Conservation (phyloP, 2,329 filamentous ascomycete species). For the Capronia coronata region DNA sequence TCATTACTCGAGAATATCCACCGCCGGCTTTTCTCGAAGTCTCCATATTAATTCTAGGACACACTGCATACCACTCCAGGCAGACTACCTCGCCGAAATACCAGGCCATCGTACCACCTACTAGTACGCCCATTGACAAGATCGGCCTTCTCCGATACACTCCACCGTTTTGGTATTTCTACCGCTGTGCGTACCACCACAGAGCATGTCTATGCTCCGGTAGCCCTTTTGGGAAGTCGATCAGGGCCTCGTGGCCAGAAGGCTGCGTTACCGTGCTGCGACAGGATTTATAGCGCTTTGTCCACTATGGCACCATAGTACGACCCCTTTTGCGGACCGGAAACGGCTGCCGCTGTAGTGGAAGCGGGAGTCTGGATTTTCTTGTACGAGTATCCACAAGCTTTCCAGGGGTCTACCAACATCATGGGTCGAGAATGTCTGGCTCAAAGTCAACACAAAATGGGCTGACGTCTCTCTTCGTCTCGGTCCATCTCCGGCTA, state of each 20-base stretch:
- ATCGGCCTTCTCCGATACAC: neutral
- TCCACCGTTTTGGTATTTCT: neutral
- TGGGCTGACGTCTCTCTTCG: too few species aligned
- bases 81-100: neutral
- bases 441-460: too few species aligned
- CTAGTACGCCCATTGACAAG: neutral
- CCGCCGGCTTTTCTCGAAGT: constrained; percentile 2
- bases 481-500: constrained; percentile 2
- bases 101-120: constrained; percentile 4
- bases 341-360: neutral
- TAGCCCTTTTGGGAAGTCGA: neutral
- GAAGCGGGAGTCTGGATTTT: too few species aligned
- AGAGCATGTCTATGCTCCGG: neutral
- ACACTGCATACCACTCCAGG: neutral
- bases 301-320: neutral
- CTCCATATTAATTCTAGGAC: neutral
- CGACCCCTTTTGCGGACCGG: neutral
- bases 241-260: neutral
- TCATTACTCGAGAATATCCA: constrained; percentile 23
- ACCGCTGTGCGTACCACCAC: neutral
- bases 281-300: too few species aligned
- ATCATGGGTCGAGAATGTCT: too few species aligned
- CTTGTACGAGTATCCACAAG: too few species aligned
- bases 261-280: too few species aligned
- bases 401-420: too few species aligned